Conservation (phyloP, 257 asterid species). For the Cinchona pubescens region DNA sequence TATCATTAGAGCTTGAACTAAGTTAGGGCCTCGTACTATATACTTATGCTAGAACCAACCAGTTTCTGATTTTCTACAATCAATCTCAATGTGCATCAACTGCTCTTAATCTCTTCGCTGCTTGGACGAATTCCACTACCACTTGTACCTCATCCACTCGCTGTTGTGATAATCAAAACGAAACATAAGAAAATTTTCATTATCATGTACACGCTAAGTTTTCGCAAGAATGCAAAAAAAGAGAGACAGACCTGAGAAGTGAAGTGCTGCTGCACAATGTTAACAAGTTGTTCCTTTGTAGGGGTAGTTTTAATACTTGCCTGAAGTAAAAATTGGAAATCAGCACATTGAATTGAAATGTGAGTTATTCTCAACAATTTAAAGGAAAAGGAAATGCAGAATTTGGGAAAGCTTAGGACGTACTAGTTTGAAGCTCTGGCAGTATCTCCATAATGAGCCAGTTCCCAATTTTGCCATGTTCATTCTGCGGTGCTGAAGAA, state of each 20-base stretch:
- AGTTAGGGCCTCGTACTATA: constrained; percentile 37
- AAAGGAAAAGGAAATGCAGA: background rate
- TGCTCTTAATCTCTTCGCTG: constrained; percentile 59
- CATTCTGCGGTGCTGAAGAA: constrained; percentile 40
- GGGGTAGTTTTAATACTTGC: constrained; percentile 54
- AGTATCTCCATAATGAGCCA: constrained; percentile 81
- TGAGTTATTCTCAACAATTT: background rate
- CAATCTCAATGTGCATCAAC: constrained; percentile 40
- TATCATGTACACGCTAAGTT: too few relatives aligned
- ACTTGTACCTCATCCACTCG: constrained; percentile 76
- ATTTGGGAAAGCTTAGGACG: constrained; percentile 21
- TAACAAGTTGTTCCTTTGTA: constrained; percentile 64
- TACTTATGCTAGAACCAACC: constrained; percentile 36
- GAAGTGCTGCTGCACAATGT: constrained; percentile 67
- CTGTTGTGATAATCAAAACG: constrained; percentile 35
- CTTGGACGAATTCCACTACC: constrained; percentile 63
- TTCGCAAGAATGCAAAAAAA: background rate
- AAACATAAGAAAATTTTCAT: constrained; percentile 10
- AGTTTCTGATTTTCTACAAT: constrained; percentile 15
- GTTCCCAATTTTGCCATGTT: constrained; percentile 72
- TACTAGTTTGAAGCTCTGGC: constrained; percentile 71
- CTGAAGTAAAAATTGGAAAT: constrained; percentile 34
- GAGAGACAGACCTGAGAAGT: constrained; percentile 54
- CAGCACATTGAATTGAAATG: background rate
- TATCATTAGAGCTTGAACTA: constrained; percentile 49